Percentiles rank a stretch among this genome's conserved stretches.
These are phyloP conservation scores for Candida corydali DNA, from an alignment of 805 yeast genomes.

Conservation along the genomic window DNA sequence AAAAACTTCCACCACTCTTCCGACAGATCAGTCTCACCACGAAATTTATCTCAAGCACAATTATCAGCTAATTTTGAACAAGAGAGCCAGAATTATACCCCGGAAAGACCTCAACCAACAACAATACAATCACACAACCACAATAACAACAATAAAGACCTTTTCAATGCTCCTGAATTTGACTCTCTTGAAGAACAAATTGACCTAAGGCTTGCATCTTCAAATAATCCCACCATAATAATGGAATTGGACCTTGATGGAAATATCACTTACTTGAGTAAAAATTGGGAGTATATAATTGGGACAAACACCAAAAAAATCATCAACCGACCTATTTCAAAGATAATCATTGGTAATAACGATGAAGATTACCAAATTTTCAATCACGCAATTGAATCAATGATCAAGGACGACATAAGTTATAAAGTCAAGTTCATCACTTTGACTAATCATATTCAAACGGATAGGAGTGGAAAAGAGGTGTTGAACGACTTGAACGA, in stretches of 20 bases:
- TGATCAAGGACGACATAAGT: constrained; percentile 71
- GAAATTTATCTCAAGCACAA: constrained; percentile 1
- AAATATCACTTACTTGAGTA: constrained; percentile 66
- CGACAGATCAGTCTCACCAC: constrained; percentile 5
- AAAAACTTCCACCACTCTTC: constrained; percentile 2
- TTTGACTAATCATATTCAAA: constrained; percentile 26
- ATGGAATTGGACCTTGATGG: constrained; percentile 82
- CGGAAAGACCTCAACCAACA: constrained; percentile 4
- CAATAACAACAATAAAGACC: background rate
- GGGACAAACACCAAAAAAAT: constrained; percentile 61
- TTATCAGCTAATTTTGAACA: background rate
- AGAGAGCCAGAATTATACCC: background rate
- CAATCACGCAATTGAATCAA: constrained; percentile 61
- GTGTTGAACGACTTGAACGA: constrained; percentile 5
- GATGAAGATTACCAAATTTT: constrained; percentile 65
- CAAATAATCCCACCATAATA: constrained; percentile 69
- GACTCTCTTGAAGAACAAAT: constrained; percentile 35
- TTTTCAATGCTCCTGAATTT: background rate
- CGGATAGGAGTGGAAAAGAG: constrained; percentile 8
- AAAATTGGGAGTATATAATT: constrained; percentile 74
- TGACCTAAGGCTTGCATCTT: constrained; percentile 61
- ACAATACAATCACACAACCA: background rate
- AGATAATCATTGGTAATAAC: constrained; percentile 58
- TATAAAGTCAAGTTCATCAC: constrained; percentile 73
- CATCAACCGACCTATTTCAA: constrained; percentile 52